A percentile compares a stretch with the other conserved stretches of the same genome.
Evolutionary conservation across 148 eudicot species (phyloP).

Genomic region (Chenopodium quinoa): DNA sequence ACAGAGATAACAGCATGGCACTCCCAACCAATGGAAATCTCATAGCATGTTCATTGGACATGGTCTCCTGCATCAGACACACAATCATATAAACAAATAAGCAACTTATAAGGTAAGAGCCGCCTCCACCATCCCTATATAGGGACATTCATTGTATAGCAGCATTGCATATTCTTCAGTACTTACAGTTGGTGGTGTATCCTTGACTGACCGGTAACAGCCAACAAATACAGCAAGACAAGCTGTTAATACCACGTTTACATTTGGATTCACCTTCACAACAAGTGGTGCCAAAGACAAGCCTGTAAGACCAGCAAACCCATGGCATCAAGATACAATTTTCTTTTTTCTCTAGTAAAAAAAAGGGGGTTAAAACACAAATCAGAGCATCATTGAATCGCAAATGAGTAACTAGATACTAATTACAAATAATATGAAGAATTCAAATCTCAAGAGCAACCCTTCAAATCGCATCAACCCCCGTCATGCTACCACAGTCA

Average conservation of each 20-base stretch:
- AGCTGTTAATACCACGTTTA: conserved; percentile 90
- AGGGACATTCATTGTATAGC: neutral
- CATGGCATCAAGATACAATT: conserved; percentile 2
- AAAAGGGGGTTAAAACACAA: neutral
- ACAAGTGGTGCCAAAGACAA: conserved; percentile 84
- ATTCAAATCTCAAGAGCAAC: neutral
- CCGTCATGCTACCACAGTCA: neutral
- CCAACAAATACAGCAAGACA: conserved; percentile 92
- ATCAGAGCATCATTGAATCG: neutral
- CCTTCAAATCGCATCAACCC: neutral
- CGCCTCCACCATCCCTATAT: neutral
- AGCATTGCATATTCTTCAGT: neutral
- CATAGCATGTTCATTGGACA: conserved; percentile 99
- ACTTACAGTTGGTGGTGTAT: conserved; percentile 95
- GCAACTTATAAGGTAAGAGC: neutral
- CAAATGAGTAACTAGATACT: too few relatives aligned
- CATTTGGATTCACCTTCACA: conserved; percentile 81
- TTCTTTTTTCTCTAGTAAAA: neutral
- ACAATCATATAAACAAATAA: conserved; percentile 9
- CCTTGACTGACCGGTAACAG: conserved; percentile 92
- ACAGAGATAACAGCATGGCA: conserved; percentile 89
- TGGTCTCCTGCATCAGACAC: conserved; percentile 69
- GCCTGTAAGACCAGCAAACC: conserved; percentile 46
- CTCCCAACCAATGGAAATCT: conserved; percentile 96
- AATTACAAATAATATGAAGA: neutral